Conservation (phyloP, 345 rosid species). For the Acer negundo region DNA sequence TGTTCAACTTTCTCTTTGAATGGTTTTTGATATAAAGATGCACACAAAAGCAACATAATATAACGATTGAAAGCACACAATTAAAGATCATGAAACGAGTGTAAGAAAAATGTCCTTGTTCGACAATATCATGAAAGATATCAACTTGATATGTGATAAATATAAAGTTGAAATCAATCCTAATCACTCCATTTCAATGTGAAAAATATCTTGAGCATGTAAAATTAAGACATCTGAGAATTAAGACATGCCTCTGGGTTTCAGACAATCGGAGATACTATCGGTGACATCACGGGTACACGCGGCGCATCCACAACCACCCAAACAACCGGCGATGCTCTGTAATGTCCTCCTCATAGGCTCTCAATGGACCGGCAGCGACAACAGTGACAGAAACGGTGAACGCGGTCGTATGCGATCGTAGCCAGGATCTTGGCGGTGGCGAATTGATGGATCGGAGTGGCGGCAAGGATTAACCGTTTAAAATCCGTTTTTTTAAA, state of each 20-base stretch:
- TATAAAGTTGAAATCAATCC: slow-evolving; percentile 2
- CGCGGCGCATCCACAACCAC: slow-evolving; percentile 31
- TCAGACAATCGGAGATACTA: slow-evolving; percentile 18
- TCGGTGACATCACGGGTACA: slow-evolving; percentile 19
- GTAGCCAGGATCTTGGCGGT: not conserved
- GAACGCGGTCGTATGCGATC: not conserved
- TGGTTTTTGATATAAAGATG: not conserved
- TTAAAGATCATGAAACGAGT: not conserved
- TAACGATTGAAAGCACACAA: not conserved
- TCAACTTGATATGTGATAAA: too few species aligned
- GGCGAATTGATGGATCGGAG: not conserved
- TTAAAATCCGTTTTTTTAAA: not conserved
- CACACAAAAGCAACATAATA: not conserved
- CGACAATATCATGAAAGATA: not conserved
- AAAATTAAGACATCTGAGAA: not conserved
- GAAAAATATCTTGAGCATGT: not conserved
- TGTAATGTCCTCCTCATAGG: slow-evolving; percentile 45
- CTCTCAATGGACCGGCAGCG: not conserved
- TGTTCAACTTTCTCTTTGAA: too few species aligned
- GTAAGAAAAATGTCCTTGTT: not conserved
- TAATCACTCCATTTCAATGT: slow-evolving; percentile 17
- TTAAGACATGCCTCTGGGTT: slow-evolving; percentile 23
- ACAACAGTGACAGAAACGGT: not conserved
- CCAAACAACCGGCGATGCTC: slow-evolving; percentile 39
- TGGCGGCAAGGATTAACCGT: slow-evolving; percentile 31